Base-by-base conservation (phyloP, 768 basidiomycete genomes). In the Termitomyces sp. region DNA sequence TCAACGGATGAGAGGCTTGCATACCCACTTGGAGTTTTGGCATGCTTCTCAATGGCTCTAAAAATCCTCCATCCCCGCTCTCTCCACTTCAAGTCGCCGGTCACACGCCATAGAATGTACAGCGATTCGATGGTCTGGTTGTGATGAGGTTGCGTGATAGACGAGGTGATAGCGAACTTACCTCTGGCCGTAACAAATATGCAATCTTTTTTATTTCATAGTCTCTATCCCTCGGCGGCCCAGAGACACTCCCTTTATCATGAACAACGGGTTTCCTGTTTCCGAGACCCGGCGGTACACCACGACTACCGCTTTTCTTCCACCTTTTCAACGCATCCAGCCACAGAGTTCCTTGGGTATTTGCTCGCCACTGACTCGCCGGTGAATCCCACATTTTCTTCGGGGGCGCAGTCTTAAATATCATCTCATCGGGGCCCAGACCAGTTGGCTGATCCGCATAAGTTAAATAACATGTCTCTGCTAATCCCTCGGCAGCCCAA, bases 401-500 rank as follows among this genome's bases (percentile, higher is more conserved):
- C 58, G 40, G 6, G 16, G 46, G 52, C 28, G 52, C 56, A 11
- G 68, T 68, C 57, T 73, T 68, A 57, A 82, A 83, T 0, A 64
- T 30, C 24, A 79, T 75, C 61, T 81, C 78, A 55, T 92, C 90
- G 1, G 89, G 85, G 14, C 82, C 86, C 32, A 92, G 68, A 3
- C 90, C 88, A 3, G 80, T 76, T 6, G 82, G 79, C 65, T 86
- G 81, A 65, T 91, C 89, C 1, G 84, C 86, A 64, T 90, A 91
- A 50, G 81, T 79, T 28, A 84, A 64, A 72, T 82, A 90, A 66
- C 89, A 91, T 14, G 78, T 86, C 65, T 87, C 79, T 33, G 86
- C 85, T 26, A 92, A 74, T 18, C 88, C 88, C 66, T 89, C 79
- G 1, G 89, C 90, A 3, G 85, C 89, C 84, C 87, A 90, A 54